These are phyloP conservation scores for Manihot esculenta DNA, from an alignment of 441 rosid species.

Conservation along the genomic window DNA sequence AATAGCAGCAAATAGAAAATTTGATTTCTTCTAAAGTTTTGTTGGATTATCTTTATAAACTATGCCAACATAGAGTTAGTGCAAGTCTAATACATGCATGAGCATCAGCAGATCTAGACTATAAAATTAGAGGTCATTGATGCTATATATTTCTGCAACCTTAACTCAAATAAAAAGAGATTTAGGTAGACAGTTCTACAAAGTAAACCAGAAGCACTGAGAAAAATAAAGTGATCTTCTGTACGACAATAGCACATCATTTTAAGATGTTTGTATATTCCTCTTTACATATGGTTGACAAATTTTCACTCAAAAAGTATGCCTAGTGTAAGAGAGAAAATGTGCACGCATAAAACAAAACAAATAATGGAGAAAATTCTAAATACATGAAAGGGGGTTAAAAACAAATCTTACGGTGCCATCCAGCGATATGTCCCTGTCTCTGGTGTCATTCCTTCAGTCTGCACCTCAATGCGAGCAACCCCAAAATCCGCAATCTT, in stretches of 20 bases:
- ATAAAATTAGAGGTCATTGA: neutral
- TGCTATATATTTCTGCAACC: neutral
- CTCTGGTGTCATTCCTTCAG: slow-evolving; percentile 99
- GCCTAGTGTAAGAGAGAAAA: neutral
- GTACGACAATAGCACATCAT: neutral
- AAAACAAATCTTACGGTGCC: slow-evolving; percentile 80
- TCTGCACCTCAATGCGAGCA: slow-evolving; percentile 94
- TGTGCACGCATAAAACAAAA: too few species aligned
- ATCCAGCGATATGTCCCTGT: slow-evolving; percentile 98
- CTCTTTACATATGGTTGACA: neutral
- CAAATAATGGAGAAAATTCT: too few species aligned
- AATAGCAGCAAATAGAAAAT: neutral
- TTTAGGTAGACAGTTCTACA: too few species aligned
- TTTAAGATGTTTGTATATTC: neutral
- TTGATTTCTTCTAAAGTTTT: neutral
- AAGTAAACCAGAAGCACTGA: too few species aligned
- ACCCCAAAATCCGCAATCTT: slow-evolving; percentile 98
- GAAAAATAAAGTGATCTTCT: neutral
- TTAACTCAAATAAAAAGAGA: neutral
- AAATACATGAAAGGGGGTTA: too few species aligned
- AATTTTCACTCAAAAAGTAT: too few species aligned
- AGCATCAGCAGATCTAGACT: neutral
- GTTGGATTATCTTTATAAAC: neutral
- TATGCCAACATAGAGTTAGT: neutral
- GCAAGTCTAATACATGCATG: neutral